phyloP scores from a whole-genome alignment of 192 early-diverging fungal genomes.

The Globomyces pollinis-pini region DNA sequence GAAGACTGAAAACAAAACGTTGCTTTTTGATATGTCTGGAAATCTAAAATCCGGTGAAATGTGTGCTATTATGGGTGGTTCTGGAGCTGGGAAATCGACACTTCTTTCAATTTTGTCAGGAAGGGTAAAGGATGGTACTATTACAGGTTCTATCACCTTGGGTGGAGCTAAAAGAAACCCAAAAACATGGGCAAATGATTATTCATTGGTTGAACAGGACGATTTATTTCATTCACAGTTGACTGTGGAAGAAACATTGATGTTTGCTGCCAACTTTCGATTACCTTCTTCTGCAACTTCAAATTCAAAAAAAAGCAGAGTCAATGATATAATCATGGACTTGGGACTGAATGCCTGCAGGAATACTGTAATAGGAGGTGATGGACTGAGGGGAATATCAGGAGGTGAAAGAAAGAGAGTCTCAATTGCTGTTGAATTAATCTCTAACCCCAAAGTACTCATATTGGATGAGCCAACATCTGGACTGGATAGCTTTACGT shows the following conservation, averaged over 20 bases:
- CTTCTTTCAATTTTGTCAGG: slow-evolving; percentile 46
- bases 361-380: slow-evolving; percentile 36
- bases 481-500: slow-evolving; percentile 56
- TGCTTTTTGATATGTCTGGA: slow-evolving; percentile 12
- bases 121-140: slow-evolving; percentile 49
- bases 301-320: slow-evolving; percentile 20
- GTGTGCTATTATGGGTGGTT: slow-evolving; percentile 35
- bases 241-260: slow-evolving; percentile 59
- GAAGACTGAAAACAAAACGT: not conserved
- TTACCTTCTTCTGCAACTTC: slow-evolving; percentile 35
- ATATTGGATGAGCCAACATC: slow-evolving; percentile 44
- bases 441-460: slow-evolving; percentile 54
- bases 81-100: slow-evolving; percentile 35
- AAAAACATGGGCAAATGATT: slow-evolving; percentile 13
- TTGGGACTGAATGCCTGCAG: slow-evolving; percentile 39
- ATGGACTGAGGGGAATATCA: slow-evolving; percentile 51
- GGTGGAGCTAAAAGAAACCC: slow-evolving; percentile 55
- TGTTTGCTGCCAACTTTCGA: slow-evolving; percentile 61
- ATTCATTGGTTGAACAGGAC: slow-evolving; percentile 40
- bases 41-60: slow-evolving; percentile 25
- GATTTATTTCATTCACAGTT: slow-evolving; percentile 39
- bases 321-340: slow-evolving; percentile 34
- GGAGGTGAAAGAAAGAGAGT: slow-evolving; percentile 84
- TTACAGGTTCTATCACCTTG: slow-evolving; percentile 68
- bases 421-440: slow-evolving; percentile 77